These are phyloP conservation scores for Alternaria gansuensis DNA, from an alignment of 2,329 filamentous ascomycete species.

Conservation along the genomic window DNA sequence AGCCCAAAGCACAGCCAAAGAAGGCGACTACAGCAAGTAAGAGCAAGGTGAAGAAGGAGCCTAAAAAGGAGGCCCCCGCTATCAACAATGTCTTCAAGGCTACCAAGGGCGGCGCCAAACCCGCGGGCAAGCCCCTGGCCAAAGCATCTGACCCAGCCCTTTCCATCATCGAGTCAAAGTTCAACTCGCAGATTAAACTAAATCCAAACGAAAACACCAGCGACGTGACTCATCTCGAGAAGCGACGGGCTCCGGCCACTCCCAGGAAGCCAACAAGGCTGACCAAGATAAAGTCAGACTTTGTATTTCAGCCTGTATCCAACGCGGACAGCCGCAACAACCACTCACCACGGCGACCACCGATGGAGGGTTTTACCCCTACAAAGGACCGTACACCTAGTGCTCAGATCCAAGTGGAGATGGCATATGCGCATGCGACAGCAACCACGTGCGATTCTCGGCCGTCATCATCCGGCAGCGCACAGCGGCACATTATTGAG, in stretches of 20 bases:
- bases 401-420: conserved; percentile 40
- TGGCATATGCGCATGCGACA: conserved; percentile 17
- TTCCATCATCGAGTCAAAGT: conserved; percentile 21
- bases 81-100: conserved; percentile 46
- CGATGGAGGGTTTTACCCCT: conserved; percentile 44
- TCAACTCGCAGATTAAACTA: conserved; percentile 16
- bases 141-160: conserved; percentile 19
- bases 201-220: conserved; percentile 26
- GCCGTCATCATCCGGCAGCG: conserved; percentile 37
- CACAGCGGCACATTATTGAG: conserved; percentile 36
- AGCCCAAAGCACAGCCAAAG: conserved; percentile 40
- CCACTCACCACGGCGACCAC: conserved; percentile 39
- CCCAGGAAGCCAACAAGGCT: conserved; percentile 29
- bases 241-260: conserved; percentile 28
- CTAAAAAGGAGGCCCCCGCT: conserved; percentile 32
- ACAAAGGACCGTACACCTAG: conserved; percentile 41
- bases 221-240: conserved; percentile 26
- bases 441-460: conserved; percentile 35
- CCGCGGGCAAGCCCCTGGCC: conserved; percentile 22
- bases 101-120: conserved; percentile 36
- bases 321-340: conserved; percentile 47
- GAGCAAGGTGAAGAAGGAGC: conserved; percentile 39
- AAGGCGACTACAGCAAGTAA: conserved; percentile 38
- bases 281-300: conserved; percentile 37
- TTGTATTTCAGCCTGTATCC: conserved; percentile 41